Percentiles rank a stretch among this genome's conserved stretches.
Conservation (phyloP, 345 rosid species). For the Odontarrhena argentea region DNA sequence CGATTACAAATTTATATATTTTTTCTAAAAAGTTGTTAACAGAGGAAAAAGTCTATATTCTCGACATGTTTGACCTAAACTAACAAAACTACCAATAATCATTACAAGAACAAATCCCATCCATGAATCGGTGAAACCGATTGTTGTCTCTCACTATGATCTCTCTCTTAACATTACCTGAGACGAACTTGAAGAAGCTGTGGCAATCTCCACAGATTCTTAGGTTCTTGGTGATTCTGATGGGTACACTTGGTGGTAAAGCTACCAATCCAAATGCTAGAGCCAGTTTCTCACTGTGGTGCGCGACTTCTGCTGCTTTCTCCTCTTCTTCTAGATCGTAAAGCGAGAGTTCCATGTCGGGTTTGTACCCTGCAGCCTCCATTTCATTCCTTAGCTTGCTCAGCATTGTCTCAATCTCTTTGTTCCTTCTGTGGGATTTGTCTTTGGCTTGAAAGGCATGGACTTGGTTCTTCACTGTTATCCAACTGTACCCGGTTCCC, state of each 20-base stretch:
- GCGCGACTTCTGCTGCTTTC: conserved; percentile 63
- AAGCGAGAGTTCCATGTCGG: conserved; percentile 63
- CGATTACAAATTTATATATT: background rate
- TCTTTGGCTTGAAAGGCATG: conserved; percentile 88
- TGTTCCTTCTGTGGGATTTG: conserved; percentile 59
- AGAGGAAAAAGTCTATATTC: background rate
- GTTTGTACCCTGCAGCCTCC: conserved; percentile 66
- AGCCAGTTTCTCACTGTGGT: conserved; percentile 88
- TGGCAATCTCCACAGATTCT: conserved; percentile 91
- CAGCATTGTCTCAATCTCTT: conserved; percentile 63
- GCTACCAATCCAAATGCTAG: conserved; percentile 75
- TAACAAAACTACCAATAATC: conserved; percentile 61
- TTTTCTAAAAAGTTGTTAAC: too few species aligned
- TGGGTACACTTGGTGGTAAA: conserved; percentile 60
- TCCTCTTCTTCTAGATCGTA: conserved; percentile 90
- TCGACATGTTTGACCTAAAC: background rate
- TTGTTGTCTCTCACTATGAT: conserved; percentile 77
- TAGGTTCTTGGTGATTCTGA: conserved; percentile 82
- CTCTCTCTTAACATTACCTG: conserved; percentile 59
- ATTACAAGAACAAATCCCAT: conserved; percentile 61
- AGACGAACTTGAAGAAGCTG: conserved; percentile 69
- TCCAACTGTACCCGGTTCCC: conserved; percentile 85
- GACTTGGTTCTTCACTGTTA: conserved; percentile 62
- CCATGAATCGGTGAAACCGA: conserved; percentile 69
- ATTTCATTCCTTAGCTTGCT: conserved; percentile 53